Percentiles rank a stretch among this genome's conserved stretches.
phyloP scores from a whole-genome alignment of 768 basidiomycete genomes.

The Podaxis sp. region DNA sequence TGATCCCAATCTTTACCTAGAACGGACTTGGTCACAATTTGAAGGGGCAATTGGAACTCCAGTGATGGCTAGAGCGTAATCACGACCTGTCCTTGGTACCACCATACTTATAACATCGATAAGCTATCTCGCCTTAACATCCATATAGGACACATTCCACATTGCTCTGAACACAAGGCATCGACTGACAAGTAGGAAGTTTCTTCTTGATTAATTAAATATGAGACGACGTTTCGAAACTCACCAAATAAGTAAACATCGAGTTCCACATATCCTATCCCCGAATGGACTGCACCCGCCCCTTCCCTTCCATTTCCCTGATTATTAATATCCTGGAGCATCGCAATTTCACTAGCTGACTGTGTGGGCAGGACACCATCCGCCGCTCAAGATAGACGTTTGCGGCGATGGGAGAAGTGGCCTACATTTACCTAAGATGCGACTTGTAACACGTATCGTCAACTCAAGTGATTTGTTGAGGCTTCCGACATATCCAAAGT shows the following conservation, averaged over 20 bases:
- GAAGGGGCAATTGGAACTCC: too few species aligned
- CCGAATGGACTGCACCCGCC: neutral
- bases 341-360: neutral
- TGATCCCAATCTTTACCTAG: too few species aligned
- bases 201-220: neutral
- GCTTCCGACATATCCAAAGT: neutral
- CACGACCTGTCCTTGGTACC: neutral
- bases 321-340: slow-evolving; percentile 7
- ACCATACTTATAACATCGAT: neutral
- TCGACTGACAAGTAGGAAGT: neutral
- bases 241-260: neutral
- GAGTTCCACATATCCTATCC: neutral
- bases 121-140: neutral
- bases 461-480: neutral
- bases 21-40: too few species aligned
- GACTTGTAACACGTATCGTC: neutral
- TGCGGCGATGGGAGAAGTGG: too few species aligned
- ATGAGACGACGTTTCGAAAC: neutral
- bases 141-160: neutral
- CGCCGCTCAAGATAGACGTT: too few species aligned
- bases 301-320: slow-evolving; percentile 1
- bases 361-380: neutral
- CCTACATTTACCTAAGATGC: neutral
- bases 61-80: neutral
- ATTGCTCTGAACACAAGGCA: neutral